Evolutionary conservation across 1,284 basidiomycete genomes (phyloP), one percentile per base, ranked within the genome.

Genomic region (Marasmius tenuissimus): DNA sequence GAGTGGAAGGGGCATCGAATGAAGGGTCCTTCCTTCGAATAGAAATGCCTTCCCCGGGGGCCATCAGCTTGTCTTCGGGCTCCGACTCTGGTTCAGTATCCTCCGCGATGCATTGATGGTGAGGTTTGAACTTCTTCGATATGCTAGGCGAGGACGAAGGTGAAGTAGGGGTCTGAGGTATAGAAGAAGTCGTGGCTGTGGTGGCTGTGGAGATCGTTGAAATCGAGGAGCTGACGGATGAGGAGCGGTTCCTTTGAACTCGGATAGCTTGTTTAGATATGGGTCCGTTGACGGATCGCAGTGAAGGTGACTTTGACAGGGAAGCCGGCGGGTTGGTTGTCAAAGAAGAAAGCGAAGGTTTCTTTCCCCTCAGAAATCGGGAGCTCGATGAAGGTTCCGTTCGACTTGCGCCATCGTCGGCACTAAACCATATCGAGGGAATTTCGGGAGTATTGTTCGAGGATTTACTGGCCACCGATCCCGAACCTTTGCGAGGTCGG

Each of bases 141-240:
- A 48, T 48, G 60, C 64, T 35, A 12, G 69, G 60, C 49, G 61
- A 66, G 11, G 65, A 61, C 10, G 67, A 67, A 56, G 69, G 58
- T 14, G 69, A 69, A 4, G 67, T 63, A 7, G 71, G 70, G 4
- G 73, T 72, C 40, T 42, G 68, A 20, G 71, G 72, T 14, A 71
- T 34, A 14, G 61, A 58, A 33, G 61, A 59, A n/a, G 61, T 54
- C 22, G 57, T 42, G 7, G 57, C 49, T 4, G 61, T 59, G 4
- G 61, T 40, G 22, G 63, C 57, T 18, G 62, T 62, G 14, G 62
- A 61, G 2, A 53, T 45, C 4, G 62, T 48, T 35, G 52, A 54
- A 35, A 38, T 37, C 34, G 34, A 54, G 34, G 52, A 54, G 20
- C 52, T 54, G 42, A 37, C 40, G 18, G 57, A 58, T 1, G 57